Evolutionary conservation across 2,329 filamentous ascomycete genomes (phyloP), one percentile per base, ranked within the genome.

Genomic region (Epichloe gansuensis): DNA sequence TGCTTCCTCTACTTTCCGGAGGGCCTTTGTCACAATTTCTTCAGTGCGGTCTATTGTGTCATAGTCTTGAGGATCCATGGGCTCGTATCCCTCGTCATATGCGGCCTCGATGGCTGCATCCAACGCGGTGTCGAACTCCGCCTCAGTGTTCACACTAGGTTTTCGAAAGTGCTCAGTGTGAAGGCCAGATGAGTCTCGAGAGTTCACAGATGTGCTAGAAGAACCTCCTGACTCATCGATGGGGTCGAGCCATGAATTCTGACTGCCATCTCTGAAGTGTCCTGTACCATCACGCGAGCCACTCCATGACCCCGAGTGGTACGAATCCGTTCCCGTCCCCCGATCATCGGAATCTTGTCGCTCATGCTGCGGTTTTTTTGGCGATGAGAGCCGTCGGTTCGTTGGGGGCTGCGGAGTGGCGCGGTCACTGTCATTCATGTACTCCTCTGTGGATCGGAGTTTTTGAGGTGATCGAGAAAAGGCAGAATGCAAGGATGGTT

Each of bases 91-190:
- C 57, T 96, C 90, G 65, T 95, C 86, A 66, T 97, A 98, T 5
- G 91, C 93, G 49, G 91, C 91, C 67, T 97, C 93, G 8, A 97
- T 91, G 13, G 93, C 93, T 25, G 91, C 91, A 69, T 97, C 91
- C 44, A 97, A 75, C 4, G 93, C 93, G 8, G 89, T 90, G 68
- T 96, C 91, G 59, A 97, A 95, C 63, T 95, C 91, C 6, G 88
- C 85, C 65, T 95, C 88, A 0, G 88, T 93, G 34, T 78, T 82
- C 45, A 82, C 83, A 57, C 86, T 91, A 3, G 76, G 65, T 38
- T 75, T 75, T 48, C 85, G 81, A 51, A 88, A 79, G 58, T 86
- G 84, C 62, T 85, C 88, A 57, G 85, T 77, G 56, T 81, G 77
- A 47, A 86, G 69, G 44, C 82, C 78, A 1, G 85, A 88, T 1